Evolutionary conservation across 768 basidiomycete genomes (phyloP).

Genomic region (Termitomyces sp.): DNA sequence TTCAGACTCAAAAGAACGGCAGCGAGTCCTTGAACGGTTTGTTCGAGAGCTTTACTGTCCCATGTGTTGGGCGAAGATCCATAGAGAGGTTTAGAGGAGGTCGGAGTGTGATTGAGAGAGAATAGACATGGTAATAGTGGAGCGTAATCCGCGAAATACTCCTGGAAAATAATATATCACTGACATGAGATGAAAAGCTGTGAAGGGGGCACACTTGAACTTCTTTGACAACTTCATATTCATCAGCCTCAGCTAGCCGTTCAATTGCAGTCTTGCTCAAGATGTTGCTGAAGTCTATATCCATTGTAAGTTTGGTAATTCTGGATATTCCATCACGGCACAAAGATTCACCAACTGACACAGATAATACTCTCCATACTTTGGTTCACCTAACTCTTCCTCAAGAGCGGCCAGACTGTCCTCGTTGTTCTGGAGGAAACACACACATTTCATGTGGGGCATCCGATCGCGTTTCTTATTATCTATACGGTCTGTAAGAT

Average conservation of each 20-base stretch:
- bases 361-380: constrained; percentile 97
- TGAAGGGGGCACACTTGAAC: constrained; percentile 70
- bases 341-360: constrained; percentile 86
- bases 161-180: constrained; percentile 42
- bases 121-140: constrained; percentile 85
- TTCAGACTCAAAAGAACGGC: constrained; percentile 90
- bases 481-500: constrained; percentile 96
- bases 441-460: constrained; percentile 96
- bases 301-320: constrained; percentile 17
- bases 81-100: constrained; percentile 60
- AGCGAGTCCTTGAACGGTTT: constrained; percentile 75
- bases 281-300: constrained; percentile 90
- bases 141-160: constrained; percentile 96
- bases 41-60: constrained; percentile 70
- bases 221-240: constrained; percentile 94
- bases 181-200: background rate
- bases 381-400: constrained; percentile 81
- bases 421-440: constrained; percentile 82
- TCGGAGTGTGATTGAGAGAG: constrained; percentile 77
- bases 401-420: constrained; percentile 82
- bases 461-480: constrained; percentile 88
- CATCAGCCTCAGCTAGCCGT: constrained; percentile 88
- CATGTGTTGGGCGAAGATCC: constrained; percentile 71
- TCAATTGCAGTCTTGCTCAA: constrained; percentile 89
- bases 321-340: constrained; percentile 18